A percentile compares a stretch with the other conserved stretches of the same genome.
Evolutionary conservation across 768 basidiomycete species (phyloP).

Genomic region (Lactarius deliciosus): DNA sequence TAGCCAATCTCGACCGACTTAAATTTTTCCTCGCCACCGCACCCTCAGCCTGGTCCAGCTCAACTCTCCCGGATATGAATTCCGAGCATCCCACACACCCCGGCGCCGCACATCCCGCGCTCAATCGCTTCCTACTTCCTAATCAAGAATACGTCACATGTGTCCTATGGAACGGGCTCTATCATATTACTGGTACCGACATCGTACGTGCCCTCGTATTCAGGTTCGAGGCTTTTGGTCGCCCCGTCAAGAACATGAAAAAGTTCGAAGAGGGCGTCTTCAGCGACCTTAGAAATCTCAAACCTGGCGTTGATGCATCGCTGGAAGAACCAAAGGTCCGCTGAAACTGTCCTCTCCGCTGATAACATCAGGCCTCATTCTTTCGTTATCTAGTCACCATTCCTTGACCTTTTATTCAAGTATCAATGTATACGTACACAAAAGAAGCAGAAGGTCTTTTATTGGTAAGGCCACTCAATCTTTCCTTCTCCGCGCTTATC

Average conservation of each 20-base stretch:
- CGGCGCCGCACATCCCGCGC: constrained; percentile 64
- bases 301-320: constrained; percentile 89
- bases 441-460: constrained; percentile 99
- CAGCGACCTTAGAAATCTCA: constrained; percentile 88
- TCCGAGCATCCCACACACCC: constrained; percentile 38
- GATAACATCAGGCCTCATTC: constrained; percentile 22
- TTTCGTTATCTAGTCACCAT: constrained; percentile 66
- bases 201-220: constrained; percentile 95
- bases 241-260: constrained; percentile 90
- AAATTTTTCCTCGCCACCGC: constrained; percentile 89
- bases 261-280: constrained; percentile 99
- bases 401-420: constrained; percentile 92
- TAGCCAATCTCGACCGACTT: constrained; percentile 77
- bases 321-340: constrained; percentile 93
- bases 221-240: constrained; percentile 87
- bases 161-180: constrained; percentile 87
- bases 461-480: constrained; percentile 59
- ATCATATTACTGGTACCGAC: constrained; percentile 95
- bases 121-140: constrained; percentile 86
- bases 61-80: constrained; percentile 33
- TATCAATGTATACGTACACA: constrained; percentile 97
- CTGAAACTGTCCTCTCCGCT: constrained; percentile 6
- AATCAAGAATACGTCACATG: constrained; percentile 87
- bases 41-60: constrained; percentile 66
- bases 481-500: constrained; percentile 18